Conservation (phyloP, 1,284 basidiomycete species). For the Volvariella surrecta region DNA sequence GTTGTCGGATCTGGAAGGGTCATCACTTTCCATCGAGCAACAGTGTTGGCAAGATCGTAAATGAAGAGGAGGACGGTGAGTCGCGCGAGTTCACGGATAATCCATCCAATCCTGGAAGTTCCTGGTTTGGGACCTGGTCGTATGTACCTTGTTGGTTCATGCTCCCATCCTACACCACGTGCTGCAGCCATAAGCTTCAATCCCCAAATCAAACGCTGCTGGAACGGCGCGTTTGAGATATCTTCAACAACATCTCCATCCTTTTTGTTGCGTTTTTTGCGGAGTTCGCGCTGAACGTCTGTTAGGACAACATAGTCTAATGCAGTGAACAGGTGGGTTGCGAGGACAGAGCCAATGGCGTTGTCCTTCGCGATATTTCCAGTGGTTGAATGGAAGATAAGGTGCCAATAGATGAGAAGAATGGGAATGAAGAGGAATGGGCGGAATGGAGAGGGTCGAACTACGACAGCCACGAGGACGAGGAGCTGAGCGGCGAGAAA, state of each 20-base stretch:
- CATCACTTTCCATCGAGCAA: background rate
- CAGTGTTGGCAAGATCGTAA: background rate
- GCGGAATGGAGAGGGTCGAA: conserved; percentile 11
- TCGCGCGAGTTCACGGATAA: conserved; percentile 4
- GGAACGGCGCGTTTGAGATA: conserved; percentile 5
- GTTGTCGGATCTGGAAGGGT: background rate
- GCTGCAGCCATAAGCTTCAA: conserved; percentile 13
- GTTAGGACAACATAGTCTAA: conserved; percentile 5
- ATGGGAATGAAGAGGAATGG: conserved; percentile 11
- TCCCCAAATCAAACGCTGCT: conserved; percentile 12
- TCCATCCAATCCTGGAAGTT: conserved; percentile 5
- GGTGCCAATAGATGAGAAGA: conserved; percentile 3
- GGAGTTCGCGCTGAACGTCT: conserved; percentile 3
- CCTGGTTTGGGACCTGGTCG: conserved; percentile 7
- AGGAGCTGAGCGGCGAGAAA: conserved; percentile 3
- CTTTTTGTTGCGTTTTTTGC: background rate
- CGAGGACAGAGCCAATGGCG: background rate
- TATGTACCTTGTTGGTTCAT: conserved; percentile 10
- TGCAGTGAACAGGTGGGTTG: conserved; percentile 1
- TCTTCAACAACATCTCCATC: background rate
- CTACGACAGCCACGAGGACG: conserved; percentile 1
- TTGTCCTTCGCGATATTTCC: conserved; percentile 3
- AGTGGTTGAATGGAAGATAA: conserved; percentile 8
- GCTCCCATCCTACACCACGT: conserved; percentile 19
- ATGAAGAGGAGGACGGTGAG: background rate